Conservation (phyloP, 148 eudicot species). For the Amaranthus hypochondriacus region DNA sequence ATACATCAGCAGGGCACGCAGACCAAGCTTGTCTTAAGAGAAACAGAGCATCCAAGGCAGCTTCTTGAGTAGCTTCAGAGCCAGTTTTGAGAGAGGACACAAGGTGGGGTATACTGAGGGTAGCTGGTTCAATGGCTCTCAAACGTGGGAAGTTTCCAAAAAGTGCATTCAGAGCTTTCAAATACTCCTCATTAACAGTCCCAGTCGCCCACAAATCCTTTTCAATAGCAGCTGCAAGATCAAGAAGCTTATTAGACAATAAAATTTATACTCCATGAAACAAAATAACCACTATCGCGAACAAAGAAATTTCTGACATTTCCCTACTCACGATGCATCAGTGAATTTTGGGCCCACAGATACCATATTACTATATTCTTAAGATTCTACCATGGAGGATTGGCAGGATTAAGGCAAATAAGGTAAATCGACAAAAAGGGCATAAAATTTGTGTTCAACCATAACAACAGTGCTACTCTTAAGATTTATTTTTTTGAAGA, state of each 20-base stretch:
- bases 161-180: constrained; percentile 85
- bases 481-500: no score
- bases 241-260: constrained; percentile 13
- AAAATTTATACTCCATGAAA: not conserved
- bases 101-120: constrained; percentile 94
- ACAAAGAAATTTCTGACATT: not conserved
- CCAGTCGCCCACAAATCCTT: constrained; percentile 97
- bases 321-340: not conserved
- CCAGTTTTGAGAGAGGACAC: constrained; percentile 94
- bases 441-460: no score
- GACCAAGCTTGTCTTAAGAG: constrained; percentile 99
- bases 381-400: no score
- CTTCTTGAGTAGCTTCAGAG: constrained; percentile 96
- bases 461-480: no score
- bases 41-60: constrained; percentile 85
- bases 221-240: constrained; percentile 79
- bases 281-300: not conserved
- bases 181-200: constrained; percentile 83
- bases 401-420: no score
- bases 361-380: no score
- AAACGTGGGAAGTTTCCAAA: constrained; percentile 94
- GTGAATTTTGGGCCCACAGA: no score
- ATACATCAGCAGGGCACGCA: constrained; percentile 97
- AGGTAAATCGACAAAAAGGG: no score
- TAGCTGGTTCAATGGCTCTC: constrained; percentile 97